Evolutionary conservation across 108 stramenopile species (phyloP).

Genomic region (Skeletonema marinoi): DNA sequence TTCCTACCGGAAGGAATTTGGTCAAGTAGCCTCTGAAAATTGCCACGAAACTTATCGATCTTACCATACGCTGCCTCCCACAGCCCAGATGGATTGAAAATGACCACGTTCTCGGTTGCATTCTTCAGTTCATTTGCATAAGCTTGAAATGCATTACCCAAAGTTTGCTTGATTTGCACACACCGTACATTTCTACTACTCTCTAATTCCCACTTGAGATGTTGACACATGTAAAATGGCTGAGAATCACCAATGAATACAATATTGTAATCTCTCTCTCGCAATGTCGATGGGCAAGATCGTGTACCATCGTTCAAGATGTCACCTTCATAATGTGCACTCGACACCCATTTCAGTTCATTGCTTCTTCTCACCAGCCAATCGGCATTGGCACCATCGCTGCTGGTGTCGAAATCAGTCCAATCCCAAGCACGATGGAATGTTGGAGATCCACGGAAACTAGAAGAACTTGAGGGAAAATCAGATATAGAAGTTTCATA

Average conservation of each 20-base stretch:
- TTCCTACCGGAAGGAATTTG: constrained; percentile 6
- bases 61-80: constrained; percentile 34
- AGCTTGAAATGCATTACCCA: constrained; percentile 5
- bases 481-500: constrained; percentile 8
- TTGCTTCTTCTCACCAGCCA: neutral
- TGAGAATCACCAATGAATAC: constrained; percentile 29
- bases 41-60: constrained; percentile 14
- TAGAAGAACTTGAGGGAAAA: constrained; percentile 10
- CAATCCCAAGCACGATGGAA: constrained; percentile 19
- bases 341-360: neutral
- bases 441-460: constrained; percentile 6
- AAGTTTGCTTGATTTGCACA: constrained; percentile 18
- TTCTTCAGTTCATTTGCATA: constrained; percentile 6
- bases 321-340: neutral
- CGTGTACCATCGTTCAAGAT: neutral
- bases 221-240: constrained; percentile 22
- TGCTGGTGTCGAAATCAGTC: neutral
- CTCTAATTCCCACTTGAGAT: constrained; percentile 4
- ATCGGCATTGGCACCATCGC: neutral
- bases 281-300: neutral
- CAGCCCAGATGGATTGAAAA: constrained; percentile 32
- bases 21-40: constrained; percentile 17
- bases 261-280: constrained; percentile 18
- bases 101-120: constrained; percentile 10
- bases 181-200: constrained; percentile 9